These are phyloP conservation scores for Penicillium soppii DNA, from an alignment of 495 filamentous ascomycete species.

Conservation along the genomic window DNA sequence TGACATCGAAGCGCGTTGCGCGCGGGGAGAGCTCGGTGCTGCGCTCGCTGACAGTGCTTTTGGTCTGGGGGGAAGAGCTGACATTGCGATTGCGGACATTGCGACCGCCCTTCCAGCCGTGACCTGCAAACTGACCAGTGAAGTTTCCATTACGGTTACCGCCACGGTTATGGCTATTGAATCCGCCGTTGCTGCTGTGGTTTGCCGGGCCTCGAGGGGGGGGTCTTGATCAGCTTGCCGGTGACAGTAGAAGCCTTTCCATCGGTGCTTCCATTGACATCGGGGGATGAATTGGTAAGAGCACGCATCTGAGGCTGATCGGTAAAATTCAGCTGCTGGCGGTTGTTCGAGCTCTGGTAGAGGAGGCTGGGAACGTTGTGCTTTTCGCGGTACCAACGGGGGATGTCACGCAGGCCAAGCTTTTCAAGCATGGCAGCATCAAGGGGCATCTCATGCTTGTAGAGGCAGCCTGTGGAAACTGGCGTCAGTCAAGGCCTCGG, in stretches of 20 bases:
- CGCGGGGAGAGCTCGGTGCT: not conserved
- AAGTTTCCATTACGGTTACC: not conserved
- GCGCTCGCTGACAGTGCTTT: not conserved
- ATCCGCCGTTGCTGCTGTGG: not conserved
- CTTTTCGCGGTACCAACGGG: constrained; percentile 57
- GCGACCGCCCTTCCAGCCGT: not conserved
- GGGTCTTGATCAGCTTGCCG: not conserved
- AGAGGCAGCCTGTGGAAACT: constrained; percentile 61
- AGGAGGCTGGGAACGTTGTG: constrained; percentile 32
- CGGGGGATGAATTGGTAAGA: constrained; percentile 7
- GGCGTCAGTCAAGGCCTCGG: constrained; percentile 6
- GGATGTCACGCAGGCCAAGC: constrained; percentile 60
- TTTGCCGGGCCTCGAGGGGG: not conserved
- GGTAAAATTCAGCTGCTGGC: constrained; percentile 7
- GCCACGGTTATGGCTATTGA: not conserved
- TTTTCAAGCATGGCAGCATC: constrained; percentile 56
- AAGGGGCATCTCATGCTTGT: constrained; percentile 81
- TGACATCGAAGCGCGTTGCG: no score
- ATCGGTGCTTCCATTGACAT: not conserved
- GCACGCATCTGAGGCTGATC: constrained; percentile 15
- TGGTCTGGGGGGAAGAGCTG: not conserved
- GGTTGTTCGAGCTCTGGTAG: constrained; percentile 14
- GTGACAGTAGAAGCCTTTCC: not conserved
- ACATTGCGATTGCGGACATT: not conserved
- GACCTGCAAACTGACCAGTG: not conserved